These are phyloP conservation scores for Cucumis hystrix DNA, from an alignment of 306 rosid species.

Conservation along the genomic window DNA sequence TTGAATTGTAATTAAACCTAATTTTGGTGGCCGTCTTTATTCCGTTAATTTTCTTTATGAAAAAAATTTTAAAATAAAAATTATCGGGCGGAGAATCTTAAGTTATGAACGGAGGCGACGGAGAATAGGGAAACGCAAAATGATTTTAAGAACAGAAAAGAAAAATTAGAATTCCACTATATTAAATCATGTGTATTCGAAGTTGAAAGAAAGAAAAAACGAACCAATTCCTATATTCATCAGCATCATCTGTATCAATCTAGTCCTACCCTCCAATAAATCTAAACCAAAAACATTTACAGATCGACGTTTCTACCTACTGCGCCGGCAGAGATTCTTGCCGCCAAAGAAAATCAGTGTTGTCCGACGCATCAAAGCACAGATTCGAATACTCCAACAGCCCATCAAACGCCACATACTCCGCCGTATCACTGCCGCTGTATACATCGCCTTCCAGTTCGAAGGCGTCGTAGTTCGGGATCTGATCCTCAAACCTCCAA, in stretches of 20 bases:
- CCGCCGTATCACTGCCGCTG: slow-evolving; percentile 3
- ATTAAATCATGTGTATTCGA: background rate
- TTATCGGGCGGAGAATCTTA: too few species aligned
- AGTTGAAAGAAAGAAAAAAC: background rate
- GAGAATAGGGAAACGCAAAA: background rate
- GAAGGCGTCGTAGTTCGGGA: slow-evolving; percentile 49
- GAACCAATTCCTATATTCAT: slow-evolving; percentile 1
- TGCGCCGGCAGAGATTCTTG: slow-evolving; percentile 58
- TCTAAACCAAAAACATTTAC: background rate
- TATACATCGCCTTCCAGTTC: slow-evolving; percentile 26
- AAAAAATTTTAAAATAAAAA: too few species aligned
- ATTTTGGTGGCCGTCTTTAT: background rate
- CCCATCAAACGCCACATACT: slow-evolving; percentile 42
- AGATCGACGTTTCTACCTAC: slow-evolving; percentile 14
- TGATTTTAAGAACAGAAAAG: background rate
- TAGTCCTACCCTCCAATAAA: background rate
- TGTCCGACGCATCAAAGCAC: slow-evolving; percentile 41
- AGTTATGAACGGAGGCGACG: too few species aligned
- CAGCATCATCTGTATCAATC: background rate
- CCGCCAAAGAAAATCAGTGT: slow-evolving; percentile 44
- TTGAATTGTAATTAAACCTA: too few species aligned
- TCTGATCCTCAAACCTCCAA: slow-evolving; percentile 54
- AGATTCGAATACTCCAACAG: slow-evolving; percentile 54
- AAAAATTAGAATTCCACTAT: background rate
- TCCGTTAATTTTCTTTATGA: background rate